Conservation (phyloP, 768 basidiomycete genomes). For the Leucosporidium creatinivorum region DNA sequence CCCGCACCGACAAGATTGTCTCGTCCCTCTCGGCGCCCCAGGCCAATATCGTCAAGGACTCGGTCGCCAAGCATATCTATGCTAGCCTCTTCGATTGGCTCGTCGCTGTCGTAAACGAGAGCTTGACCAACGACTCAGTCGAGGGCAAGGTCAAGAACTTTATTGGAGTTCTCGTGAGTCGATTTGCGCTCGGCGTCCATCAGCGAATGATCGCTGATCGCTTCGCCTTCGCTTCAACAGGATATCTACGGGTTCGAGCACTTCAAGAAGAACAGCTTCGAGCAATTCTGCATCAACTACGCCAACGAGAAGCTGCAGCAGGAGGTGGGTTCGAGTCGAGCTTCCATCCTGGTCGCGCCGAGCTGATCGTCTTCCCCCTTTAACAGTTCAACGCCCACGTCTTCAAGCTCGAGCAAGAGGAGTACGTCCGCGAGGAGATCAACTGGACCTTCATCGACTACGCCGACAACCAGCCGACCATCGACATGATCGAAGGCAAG, state of each 20-base stretch:
- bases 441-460: slow-evolving; percentile 99
- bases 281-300: slow-evolving; percentile 99
- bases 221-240: slow-evolving; percentile 1
- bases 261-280: slow-evolving; percentile 46
- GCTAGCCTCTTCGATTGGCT: slow-evolving; percentile 98
- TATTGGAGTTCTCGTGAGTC: slow-evolving; percentile 92
- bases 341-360: background rate
- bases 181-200: slow-evolving; percentile 38
- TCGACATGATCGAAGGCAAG: slow-evolving; percentile 95
- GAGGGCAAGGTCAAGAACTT: slow-evolving; percentile 77
- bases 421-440: slow-evolving; percentile 96
- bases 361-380: too few relatives aligned
- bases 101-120: slow-evolving; percentile 94
- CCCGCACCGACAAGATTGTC: slow-evolving; percentile 90
- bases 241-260: slow-evolving; percentile 47
- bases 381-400: slow-evolving; percentile 94
- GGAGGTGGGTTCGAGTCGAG: slow-evolving; percentile 55
- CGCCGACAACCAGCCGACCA: slow-evolving; percentile 91
- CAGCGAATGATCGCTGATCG: background rate
- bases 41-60: slow-evolving; percentile 88
- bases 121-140: slow-evolving; percentile 87
- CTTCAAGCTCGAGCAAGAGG: slow-evolving; percentile 98
- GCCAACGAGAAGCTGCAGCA: slow-evolving; percentile 98
- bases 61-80: slow-evolving; percentile 97
- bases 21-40: slow-evolving; percentile 76